phyloP scores from a whole-genome alignment of 108 stramenopile genomes.

The Pseudonitzschia pungens region DNA sequence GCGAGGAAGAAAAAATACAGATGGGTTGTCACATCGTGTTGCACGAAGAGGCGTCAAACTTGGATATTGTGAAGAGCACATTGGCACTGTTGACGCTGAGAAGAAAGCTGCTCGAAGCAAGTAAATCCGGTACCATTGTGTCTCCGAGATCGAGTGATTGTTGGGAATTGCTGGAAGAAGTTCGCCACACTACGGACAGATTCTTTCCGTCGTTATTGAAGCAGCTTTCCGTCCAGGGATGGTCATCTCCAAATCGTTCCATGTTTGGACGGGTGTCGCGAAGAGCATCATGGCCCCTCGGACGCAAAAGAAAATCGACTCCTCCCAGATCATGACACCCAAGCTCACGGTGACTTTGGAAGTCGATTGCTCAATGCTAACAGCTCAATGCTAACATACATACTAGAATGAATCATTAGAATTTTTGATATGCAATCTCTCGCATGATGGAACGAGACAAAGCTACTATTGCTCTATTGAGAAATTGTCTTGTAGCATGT shows the following conservation, averaged over 20 bases:
- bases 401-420: constrained; percentile 1
- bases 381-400: not conserved
- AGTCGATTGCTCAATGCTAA: not conserved
- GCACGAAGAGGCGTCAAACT: constrained; percentile 73
- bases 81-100: constrained; percentile 65
- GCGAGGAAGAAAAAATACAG: constrained; percentile 37
- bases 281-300: constrained; percentile 69
- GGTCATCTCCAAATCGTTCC: constrained; percentile 65
- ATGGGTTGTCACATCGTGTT: constrained; percentile 81
- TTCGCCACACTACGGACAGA: constrained; percentile 46
- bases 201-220: constrained; percentile 59
- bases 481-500: constrained; percentile 17
- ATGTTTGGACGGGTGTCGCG: constrained; percentile 79
- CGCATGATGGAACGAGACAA: not conserved
- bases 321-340: not conserved
- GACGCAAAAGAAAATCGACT: not conserved
- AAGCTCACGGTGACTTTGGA: not conserved
- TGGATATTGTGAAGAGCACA: constrained; percentile 76
- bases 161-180: constrained; percentile 47
- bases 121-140: not conserved
- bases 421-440: not conserved
- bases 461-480: constrained; percentile 7
- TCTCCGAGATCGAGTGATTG: constrained; percentile 59
- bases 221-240: constrained; percentile 54
- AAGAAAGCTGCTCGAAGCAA: constrained; percentile 44